Evolutionary conservation across 768 basidiomycete genomes (phyloP), one percentile per base, ranked within the genome.

Genomic region (Kwoniella shandongensis): DNA sequence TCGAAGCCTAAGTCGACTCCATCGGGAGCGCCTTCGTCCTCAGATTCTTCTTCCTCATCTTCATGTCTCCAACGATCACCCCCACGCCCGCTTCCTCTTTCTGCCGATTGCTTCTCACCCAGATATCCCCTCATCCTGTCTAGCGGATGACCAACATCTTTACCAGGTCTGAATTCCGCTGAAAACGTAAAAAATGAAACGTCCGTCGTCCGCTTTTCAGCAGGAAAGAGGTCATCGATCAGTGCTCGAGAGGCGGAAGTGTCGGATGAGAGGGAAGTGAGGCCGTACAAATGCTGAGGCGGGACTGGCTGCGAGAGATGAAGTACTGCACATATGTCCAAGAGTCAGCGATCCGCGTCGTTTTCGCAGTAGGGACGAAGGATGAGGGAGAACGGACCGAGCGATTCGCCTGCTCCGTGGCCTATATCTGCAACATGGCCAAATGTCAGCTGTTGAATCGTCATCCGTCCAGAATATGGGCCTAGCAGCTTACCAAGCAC

Each of bases 351-450:
- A 6, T 13, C 32, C 17, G 20, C 6, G 18, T 3, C 25, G 51
- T 44, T 29, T 11, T 25, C 4, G 18, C 11, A 51, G 56, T 41
- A 29, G 42, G 25, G 38, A 11, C 12, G 26, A 22, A 45, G 17
- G 7, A 50, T n/a, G n/a, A n/a, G n/a, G n/a, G n/a, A n/a, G 23
- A 3, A 25, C 66, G 38, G 22, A 65, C 64, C 36, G 4, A 73
- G 56, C 2, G 71, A 73, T 54, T 73, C 71, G 6, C 71, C 71
- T 20, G 66, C 44, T 8, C 71, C 71, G 54, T 73, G 71, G 20
- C 68, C 71, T 15, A 73, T 64, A 57, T 73, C 71, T 72, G 29
- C 38, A 49, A 26, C n/a, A n/a, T n/a, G n/a, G n/a, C n/a, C n/a
- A n/a, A 15, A 3, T 30, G 48, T 59, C 32, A 48, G 18, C 25